These are phyloP conservation scores for Epichloe glyceriae DNA, from an alignment of 2,329 filamentous ascomycete genomes.

Conservation along the genomic window DNA sequence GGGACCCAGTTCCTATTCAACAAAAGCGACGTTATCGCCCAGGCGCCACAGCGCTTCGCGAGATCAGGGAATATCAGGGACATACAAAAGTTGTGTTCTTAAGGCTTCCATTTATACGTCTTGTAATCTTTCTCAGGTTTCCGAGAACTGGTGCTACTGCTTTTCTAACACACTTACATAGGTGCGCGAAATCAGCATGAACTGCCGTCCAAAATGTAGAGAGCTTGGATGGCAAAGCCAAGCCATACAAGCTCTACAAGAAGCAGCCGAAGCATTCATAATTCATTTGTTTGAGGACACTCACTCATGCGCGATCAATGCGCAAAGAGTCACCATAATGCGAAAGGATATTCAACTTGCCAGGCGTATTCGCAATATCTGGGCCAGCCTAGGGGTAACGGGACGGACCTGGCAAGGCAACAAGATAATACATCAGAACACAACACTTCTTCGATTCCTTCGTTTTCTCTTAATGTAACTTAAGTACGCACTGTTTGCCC, in stretches of 20 bases:
- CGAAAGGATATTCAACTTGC: conserved; percentile 96
- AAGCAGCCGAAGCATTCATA: conserved; percentile 91
- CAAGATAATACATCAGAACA: background rate
- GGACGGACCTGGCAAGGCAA: conserved; percentile 35
- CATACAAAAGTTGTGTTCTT: conserved; percentile 75
- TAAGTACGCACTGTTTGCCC: background rate
- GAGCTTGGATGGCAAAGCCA: conserved; percentile 93
- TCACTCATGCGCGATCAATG: conserved; percentile 92
- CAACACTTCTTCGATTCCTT: no score
- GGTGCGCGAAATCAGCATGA: conserved; percentile 56
- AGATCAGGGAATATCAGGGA: conserved; percentile 85
- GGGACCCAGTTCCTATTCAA: conserved; percentile 54
- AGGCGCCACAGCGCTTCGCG: conserved; percentile 76
- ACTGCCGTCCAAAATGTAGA: conserved; percentile 46
- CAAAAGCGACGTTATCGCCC: conserved; percentile 56
- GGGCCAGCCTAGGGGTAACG: conserved; percentile 32
- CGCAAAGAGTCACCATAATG: conserved; percentile 94
- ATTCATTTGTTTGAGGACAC: conserved; percentile 77
- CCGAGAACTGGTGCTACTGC: background rate
- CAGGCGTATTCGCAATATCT: conserved; percentile 62
- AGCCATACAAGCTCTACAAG: conserved; percentile 83
- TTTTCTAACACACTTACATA: conserved; percentile 2
- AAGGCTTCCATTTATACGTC: conserved; percentile 67
- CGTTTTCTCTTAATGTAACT: background rate
- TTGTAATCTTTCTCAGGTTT: conserved; percentile 33